Conservation (phyloP, 2,329 filamentous ascomycete genomes). For the Cladophialophora chaetospira region DNA sequence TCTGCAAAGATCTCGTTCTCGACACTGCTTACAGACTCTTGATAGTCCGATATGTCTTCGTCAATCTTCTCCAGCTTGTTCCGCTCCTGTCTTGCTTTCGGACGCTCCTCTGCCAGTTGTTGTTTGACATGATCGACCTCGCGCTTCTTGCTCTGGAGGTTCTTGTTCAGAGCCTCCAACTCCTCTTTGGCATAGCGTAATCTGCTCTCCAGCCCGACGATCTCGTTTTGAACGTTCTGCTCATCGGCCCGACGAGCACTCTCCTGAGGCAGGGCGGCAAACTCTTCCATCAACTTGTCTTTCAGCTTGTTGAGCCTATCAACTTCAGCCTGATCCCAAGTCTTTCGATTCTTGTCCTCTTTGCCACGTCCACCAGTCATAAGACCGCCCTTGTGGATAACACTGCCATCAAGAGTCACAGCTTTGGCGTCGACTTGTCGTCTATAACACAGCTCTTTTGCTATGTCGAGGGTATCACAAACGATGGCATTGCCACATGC, state of each 20-base stretch:
- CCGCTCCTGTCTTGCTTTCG: conserved; percentile 74
- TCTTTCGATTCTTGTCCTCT: conserved; percentile 71
- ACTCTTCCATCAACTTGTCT: conserved; percentile 73
- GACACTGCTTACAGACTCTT: conserved; percentile 71
- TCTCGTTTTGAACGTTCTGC: conserved; percentile 76
- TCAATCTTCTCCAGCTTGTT: conserved; percentile 66
- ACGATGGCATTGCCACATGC: conserved; percentile 94
- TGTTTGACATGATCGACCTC: conserved; percentile 73
- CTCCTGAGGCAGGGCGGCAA: conserved; percentile 76
- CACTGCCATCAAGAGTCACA: conserved; percentile 89
- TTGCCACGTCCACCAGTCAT: conserved; percentile 93
- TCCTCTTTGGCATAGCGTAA: conserved; percentile 73
- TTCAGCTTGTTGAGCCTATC: conserved; percentile 78
- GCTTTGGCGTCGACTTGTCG: conserved; percentile 86
- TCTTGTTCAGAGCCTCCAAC: conserved; percentile 74
- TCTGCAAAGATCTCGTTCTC: conserved; percentile 84
- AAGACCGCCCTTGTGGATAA: conserved; percentile 93
- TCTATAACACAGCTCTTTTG: conserved; percentile 86
- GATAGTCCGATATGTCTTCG: conserved; percentile 56
- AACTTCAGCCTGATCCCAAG: conserved; percentile 85
- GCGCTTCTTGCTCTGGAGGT: conserved; percentile 79
- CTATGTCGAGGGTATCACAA: conserved; percentile 82
- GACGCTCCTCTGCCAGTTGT: conserved; percentile 73
- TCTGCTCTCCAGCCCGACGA: conserved; percentile 77
- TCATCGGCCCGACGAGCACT: conserved; percentile 76